Evolutionary conservation across 2,329 filamentous ascomycete species (phyloP).

Genomic region (Pyrenophora teres): DNA sequence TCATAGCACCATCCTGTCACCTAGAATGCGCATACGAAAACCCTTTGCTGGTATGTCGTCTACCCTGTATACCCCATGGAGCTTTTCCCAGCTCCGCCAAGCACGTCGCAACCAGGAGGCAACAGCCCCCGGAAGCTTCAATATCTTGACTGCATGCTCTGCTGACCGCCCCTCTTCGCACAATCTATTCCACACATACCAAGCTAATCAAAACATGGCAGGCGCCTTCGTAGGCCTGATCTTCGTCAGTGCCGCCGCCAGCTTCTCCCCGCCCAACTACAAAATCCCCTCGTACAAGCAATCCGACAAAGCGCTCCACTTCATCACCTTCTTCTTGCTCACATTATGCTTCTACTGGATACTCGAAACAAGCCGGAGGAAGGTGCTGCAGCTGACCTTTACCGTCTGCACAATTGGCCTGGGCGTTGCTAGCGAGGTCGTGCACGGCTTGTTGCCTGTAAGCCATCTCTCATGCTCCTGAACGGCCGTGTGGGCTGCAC

Average conservation of each 20-base stretch:
- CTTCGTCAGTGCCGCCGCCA: slow-evolving; percentile 71
- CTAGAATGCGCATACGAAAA: slow-evolving; percentile 15
- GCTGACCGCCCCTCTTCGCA: neutral
- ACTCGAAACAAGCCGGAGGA: slow-evolving; percentile 84
- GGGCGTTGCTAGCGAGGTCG: slow-evolving; percentile 74
- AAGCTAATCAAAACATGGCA: slow-evolving; percentile 21
- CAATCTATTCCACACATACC: neutral
- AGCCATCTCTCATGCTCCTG: slow-evolving; percentile 14
- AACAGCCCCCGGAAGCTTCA: no score
- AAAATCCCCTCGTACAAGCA: slow-evolving; percentile 66
- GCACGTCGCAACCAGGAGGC: no score
- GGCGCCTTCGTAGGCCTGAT: slow-evolving; percentile 61
- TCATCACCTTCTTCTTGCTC: slow-evolving; percentile 85
- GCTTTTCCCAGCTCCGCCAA: neutral
- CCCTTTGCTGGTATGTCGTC: slow-evolving; percentile 15
- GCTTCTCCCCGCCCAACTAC: slow-evolving; percentile 63
- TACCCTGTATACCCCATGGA: slow-evolving; percentile 1
- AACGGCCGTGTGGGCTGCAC: neutral
- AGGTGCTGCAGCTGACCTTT: slow-evolving; percentile 81
- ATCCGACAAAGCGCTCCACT: slow-evolving; percentile 84
- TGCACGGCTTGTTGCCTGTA: slow-evolving; percentile 72
- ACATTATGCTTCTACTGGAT: slow-evolving; percentile 95
- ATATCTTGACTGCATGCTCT: no score
- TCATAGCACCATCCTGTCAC: neutral
- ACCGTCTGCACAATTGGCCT: slow-evolving; percentile 75